Percentiles rank a stretch among this genome's conserved stretches.
Evolutionary conservation across 2,329 filamentous ascomycete species (phyloP).

Genomic region (Orbilia brochopaga): DNA sequence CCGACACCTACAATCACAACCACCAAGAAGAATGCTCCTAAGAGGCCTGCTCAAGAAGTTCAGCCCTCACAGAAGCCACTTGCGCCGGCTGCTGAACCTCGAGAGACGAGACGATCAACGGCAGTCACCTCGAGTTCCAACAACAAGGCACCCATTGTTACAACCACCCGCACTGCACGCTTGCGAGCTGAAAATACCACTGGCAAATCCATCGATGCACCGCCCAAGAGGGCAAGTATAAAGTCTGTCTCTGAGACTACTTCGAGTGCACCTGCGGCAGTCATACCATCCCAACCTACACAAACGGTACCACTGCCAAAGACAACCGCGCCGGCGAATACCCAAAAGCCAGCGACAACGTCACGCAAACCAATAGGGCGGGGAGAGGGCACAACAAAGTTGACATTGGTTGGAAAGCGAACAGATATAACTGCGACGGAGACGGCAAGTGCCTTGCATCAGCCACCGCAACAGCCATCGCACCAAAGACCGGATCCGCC

Average conservation of each 20-base stretch:
- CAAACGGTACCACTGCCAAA: too few species aligned
- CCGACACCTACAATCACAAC: too few species aligned
- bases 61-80: neutral
- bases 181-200: conserved; percentile 33
- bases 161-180: conserved; percentile 29
- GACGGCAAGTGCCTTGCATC: neutral
- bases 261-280: neutral
- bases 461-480: neutral
- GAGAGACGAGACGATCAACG: neutral
- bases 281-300: neutral
- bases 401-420: neutral
- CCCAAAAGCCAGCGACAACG: too few species aligned
- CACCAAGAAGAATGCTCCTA: neutral
- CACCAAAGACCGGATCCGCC: neutral
- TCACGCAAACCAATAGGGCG: too few species aligned
- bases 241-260: neutral
- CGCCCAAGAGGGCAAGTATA: neutral
- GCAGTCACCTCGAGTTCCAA: conserved; percentile 9
- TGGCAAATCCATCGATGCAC: conserved; percentile 10
- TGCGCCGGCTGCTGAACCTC: neutral
- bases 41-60: neutral
- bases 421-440: neutral
- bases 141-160: conserved; percentile 31
- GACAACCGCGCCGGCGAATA: too few species aligned
- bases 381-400: neutral